A percentile compares a stretch with the other conserved stretches of the same genome.
Conservation (phyloP, 805 yeast species). For the Scheffersomyces stipitis region DNA sequence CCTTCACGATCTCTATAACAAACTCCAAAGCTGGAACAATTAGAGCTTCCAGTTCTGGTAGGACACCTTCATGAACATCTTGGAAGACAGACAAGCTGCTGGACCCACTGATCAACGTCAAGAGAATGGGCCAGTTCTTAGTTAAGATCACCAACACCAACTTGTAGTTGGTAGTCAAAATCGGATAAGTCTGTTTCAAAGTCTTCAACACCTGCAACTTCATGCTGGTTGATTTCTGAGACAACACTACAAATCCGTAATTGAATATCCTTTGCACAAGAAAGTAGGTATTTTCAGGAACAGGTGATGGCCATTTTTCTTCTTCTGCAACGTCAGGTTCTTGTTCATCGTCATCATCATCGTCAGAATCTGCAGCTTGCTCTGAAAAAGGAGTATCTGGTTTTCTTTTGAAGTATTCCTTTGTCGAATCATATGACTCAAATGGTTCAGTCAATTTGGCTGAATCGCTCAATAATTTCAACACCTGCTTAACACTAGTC, state of each 20-base stretch:
- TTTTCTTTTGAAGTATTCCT: conserved; percentile 38
- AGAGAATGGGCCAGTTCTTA: conserved; percentile 31
- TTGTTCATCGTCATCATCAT: conserved; percentile 33
- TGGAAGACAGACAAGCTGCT: conserved; percentile 11
- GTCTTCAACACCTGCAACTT: conserved; percentile 57
- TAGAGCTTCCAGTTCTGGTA: conserved; percentile 14
- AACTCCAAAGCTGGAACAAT: conserved; percentile 30
- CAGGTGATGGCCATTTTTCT: conserved; percentile 60
- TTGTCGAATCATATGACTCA: conserved; percentile 30
- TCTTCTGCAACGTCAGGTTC: conserved; percentile 25
- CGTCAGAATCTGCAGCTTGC: conserved; percentile 22
- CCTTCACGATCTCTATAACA: conserved; percentile 22
- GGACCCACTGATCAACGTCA: conserved; percentile 20
- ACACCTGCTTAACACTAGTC: conserved; percentile 41
- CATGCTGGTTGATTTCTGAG: conserved; percentile 63
- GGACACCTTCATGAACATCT: background rate
- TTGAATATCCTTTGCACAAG: conserved; percentile 59
- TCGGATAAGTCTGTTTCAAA: conserved; percentile 27
- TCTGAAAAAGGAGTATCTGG: conserved; percentile 38
- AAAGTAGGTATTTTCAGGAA: conserved; percentile 61
- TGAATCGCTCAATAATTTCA: conserved; percentile 42
- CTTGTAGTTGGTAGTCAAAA: conserved; percentile 30
- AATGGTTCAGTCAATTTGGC: conserved; percentile 25
- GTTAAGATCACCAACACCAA: conserved; percentile 33
- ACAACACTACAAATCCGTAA: conserved; percentile 68